Percentiles rank a stretch among this genome's conserved stretches.
These are phyloP conservation scores for Fragilaria radians DNA, from an alignment of 108 stramenopile genomes.

Conservation along the genomic window DNA sequence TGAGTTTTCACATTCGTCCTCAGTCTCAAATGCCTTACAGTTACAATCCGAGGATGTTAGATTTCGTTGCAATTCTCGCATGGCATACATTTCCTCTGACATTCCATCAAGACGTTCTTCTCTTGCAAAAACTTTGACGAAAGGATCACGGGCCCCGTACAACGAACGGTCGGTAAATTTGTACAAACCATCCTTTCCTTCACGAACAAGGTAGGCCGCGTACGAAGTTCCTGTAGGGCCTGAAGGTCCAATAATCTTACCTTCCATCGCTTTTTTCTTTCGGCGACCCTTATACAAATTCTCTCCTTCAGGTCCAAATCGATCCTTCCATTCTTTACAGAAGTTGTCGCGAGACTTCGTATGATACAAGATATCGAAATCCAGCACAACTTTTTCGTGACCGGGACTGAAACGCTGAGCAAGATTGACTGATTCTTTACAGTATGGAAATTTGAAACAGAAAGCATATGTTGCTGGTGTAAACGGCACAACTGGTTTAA, in stretches of 20 bases:
- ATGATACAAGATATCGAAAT: constrained; percentile 48
- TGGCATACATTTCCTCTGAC: constrained; percentile 33
- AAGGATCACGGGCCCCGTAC: constrained; percentile 43
- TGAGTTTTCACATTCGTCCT: constrained; percentile 37
- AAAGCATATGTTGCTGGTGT: constrained; percentile 42
- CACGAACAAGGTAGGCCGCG: constrained; percentile 28
- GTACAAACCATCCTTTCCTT: constrained; percentile 50
- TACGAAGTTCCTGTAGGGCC: constrained; percentile 46
- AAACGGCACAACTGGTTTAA: constrained; percentile 55
- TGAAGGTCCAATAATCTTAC: constrained; percentile 49
- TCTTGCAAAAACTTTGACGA: constrained; percentile 46
- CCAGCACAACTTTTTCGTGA: constrained; percentile 42
- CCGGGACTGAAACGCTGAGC: constrained; percentile 51
- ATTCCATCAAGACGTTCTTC: constrained; percentile 55
- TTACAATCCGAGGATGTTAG: constrained; percentile 38
- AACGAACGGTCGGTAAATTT: constrained; percentile 53
- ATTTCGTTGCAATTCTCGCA: constrained; percentile 26
- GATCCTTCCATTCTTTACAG: constrained; percentile 48
- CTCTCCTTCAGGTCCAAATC: constrained; percentile 45
- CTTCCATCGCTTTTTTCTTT: constrained; percentile 33
- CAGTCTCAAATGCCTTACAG: constrained; percentile 36
- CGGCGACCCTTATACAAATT: constrained; percentile 42
- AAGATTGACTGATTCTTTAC: constrained; percentile 40
- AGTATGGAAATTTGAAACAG: constrained; percentile 53
- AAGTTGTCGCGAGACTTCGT: constrained; percentile 35